These are phyloP conservation scores for Paecilomyces sp. DNA, from an alignment of 2,329 filamentous ascomycete species.

Conservation along the genomic window DNA sequence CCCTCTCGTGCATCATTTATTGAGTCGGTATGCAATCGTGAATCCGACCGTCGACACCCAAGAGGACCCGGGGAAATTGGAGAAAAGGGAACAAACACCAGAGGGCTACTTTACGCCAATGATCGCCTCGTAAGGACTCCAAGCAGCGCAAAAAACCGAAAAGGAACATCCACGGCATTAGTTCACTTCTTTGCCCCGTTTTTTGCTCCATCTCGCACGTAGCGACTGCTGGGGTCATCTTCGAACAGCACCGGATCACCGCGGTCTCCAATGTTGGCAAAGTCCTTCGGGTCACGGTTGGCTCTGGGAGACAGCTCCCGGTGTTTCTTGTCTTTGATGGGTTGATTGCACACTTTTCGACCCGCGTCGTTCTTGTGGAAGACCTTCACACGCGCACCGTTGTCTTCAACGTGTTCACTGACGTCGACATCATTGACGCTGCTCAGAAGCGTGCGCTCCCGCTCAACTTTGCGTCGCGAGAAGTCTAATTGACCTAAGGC, in stretches of 20 bases:
- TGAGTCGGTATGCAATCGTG: background rate
- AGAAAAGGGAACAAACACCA: background rate
- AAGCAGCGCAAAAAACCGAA: background rate
- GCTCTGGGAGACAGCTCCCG: slow-evolving; percentile 60
- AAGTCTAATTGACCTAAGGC: slow-evolving; percentile 78
- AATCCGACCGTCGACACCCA: background rate
- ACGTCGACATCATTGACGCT: slow-evolving; percentile 69
- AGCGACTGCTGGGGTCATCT: slow-evolving; percentile 46
- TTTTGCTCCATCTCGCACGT: slow-evolving; percentile 9
- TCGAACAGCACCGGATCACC: slow-evolving; percentile 74
- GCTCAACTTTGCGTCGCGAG: slow-evolving; percentile 66
- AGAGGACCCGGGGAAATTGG: background rate
- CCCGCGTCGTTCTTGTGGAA: slow-evolving; percentile 62
- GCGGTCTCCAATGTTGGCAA: slow-evolving; percentile 76
- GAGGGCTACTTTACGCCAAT: background rate
- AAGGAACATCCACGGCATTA: background rate
- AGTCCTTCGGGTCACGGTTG: slow-evolving; percentile 63
- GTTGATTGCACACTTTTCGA: slow-evolving; percentile 38
- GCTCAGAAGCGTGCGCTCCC: slow-evolving; percentile 80
- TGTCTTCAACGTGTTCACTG: slow-evolving; percentile 48
- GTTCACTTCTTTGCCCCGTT: background rate
- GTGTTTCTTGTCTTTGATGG: slow-evolving; percentile 21
- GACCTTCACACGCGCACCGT: slow-evolving; percentile 60
- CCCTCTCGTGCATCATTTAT: background rate
- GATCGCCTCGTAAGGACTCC: background rate